Conservation (phyloP, 768 basidiomycete genomes). For the Tremella mesenterica region DNA sequence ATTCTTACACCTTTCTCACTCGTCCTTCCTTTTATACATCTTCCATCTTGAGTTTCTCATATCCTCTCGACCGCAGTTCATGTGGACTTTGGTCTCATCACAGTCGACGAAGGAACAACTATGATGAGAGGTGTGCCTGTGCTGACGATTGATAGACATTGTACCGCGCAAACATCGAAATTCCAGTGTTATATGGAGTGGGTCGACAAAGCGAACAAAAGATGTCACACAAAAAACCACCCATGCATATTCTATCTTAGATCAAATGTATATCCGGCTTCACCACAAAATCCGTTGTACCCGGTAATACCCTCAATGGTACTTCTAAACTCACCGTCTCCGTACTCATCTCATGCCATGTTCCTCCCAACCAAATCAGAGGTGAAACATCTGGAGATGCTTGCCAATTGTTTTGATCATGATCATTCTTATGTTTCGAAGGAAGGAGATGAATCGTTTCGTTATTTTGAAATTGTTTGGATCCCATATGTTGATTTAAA, state of each 20-base stretch:
- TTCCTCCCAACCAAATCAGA: too few relatives aligned
- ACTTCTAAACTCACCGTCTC: conserved; percentile 95
- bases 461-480: too few relatives aligned
- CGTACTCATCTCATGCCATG: conserved; percentile 59
- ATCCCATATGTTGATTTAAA: too few relatives aligned
- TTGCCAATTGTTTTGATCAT: too few relatives aligned
- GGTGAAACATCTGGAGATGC: too few relatives aligned
- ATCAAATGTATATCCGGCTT: conserved; percentile 14
- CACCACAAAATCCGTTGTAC: conserved; percentile 66
- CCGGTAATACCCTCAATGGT: conserved; percentile 76
- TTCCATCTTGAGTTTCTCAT: neutral
- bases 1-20: neutral
- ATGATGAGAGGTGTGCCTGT: too few relatives aligned
- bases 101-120: too few relatives aligned
- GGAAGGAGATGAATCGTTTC: too few relatives aligned
- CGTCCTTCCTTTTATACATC: neutral
- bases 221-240: neutral
- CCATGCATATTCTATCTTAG: neutral
- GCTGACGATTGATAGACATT: too few relatives aligned
- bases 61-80: neutral
- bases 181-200: too few relatives aligned
- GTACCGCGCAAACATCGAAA: too few relatives aligned
- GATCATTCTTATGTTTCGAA: too few relatives aligned
- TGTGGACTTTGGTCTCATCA: neutral
- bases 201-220: neutral